Percentiles rank a stretch among this genome's conserved stretches.
These are phyloP conservation scores for Strobilomyces echinocephalus DNA, from an alignment of 768 basidiomycete genomes.

Conservation along the genomic window DNA sequence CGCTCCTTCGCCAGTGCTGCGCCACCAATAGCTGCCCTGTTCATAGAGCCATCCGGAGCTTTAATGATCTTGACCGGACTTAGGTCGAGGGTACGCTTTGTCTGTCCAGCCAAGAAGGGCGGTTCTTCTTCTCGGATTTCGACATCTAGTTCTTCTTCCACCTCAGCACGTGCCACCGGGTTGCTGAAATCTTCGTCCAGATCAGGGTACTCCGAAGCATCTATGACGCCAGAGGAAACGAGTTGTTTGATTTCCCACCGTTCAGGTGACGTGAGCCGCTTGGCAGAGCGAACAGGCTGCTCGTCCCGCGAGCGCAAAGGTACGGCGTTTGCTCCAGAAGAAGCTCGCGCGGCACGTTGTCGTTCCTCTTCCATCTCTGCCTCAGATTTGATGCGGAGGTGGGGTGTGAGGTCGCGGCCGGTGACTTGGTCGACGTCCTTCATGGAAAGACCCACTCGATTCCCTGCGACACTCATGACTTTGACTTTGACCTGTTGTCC, in stretches of 20 bases:
- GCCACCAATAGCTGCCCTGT: conserved; percentile 91
- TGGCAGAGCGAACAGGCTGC: conserved; percentile 66
- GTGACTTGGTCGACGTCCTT: conserved; percentile 93
- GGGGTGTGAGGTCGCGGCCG: conserved; percentile 90
- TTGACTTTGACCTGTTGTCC: conserved; percentile 91
- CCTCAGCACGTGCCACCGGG: conserved; percentile 73
- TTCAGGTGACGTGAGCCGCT: conserved; percentile 91
- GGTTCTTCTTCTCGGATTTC: conserved; percentile 97
- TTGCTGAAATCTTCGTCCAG: conserved; percentile 82
- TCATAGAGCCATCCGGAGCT: conserved; percentile 95
- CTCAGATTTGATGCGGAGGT: conserved; percentile 90
- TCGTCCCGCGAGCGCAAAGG: conserved; percentile 59
- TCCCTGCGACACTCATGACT: conserved; percentile 88
- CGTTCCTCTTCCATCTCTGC: conserved; percentile 88
- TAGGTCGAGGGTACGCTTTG: conserved; percentile 89
- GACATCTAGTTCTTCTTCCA: conserved; percentile 96
- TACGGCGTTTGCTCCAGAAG: conserved; percentile 83
- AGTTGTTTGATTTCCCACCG: conserved; percentile 99
- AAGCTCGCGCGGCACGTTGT: conserved; percentile 52
- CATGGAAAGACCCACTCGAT: conserved; percentile 84
- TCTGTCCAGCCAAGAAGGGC: conserved; percentile 92
- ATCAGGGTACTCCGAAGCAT: conserved; percentile 91
- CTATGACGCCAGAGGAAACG: conserved; percentile 89
- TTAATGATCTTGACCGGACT: conserved; percentile 98
- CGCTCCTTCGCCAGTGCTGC: conserved; percentile 93